Base-by-base conservation (phyloP, 805 yeast genomes). In the Yarrowia alimentaria region DNA sequence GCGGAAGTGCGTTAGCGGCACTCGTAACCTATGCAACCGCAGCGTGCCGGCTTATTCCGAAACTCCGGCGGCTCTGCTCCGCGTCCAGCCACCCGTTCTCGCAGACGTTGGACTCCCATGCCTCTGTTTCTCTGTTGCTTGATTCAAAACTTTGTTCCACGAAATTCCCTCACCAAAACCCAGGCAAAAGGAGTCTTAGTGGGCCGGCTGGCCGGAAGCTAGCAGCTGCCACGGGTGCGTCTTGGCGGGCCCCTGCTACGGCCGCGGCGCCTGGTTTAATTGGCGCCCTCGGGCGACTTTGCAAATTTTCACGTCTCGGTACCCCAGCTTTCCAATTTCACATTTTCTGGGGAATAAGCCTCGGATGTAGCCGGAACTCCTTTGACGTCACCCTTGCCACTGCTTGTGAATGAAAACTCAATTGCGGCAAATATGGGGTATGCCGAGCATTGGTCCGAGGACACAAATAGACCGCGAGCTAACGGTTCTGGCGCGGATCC, bases 281-380 rank as follows among this genome's bases (percentile, higher is more conserved):
- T n/a, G n/a, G n/a, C n/a, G n/a, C n/a, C n/a, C n/a, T n/a, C n/a
- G 20, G 11, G 10, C 14, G 17, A 6, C 12, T 13, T 6, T 11
- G 29, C 10, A 22, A 34, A 24, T 38, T 40, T 28, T 28, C 33
- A 40, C 2, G 13, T 26, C 47, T 40, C 47, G 47, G 47, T 28
- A 40, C 47, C 47, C 35, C 50, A 43, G 50, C 50, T 43, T 43
- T 37, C n/a, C 43, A 37, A 37, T 37, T 37, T 43, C 50, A 43
- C 50, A 43, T 43, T 43, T 43, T 31, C 50, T 30, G 50, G 50
- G 50, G 50, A 43, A 43, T 30, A 30, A 43, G 50, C 50, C 50
- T 43, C 50, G 50, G 50, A 43, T 30, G 50, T 43, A 22, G 35
- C 37, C 37, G 35, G 35, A 43, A 30, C 28, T 42, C 35, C 28